A percentile compares a stretch with the other conserved stretches of the same genome.
Conservation (phyloP, 768 basidiomycete genomes). For the Xerocomus brunneocitrinus region DNA sequence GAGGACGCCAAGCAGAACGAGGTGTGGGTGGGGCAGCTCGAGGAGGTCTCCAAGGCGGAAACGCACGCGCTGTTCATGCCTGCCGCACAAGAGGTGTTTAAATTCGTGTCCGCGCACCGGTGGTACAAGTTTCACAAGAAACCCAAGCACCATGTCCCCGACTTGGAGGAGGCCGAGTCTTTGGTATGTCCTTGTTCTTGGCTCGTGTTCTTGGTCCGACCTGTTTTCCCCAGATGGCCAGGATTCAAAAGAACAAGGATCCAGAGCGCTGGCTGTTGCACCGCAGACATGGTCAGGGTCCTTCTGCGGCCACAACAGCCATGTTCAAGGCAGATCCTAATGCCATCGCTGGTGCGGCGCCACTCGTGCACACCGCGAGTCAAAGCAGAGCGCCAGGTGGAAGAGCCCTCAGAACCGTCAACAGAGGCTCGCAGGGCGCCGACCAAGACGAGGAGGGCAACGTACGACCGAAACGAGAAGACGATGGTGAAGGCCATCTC, state of each 20-base stretch:
- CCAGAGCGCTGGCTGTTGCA: constrained; percentile 67
- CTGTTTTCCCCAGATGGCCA: constrained; percentile 22
- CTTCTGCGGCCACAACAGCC: constrained; percentile 59
- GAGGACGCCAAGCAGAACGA: constrained; percentile 72
- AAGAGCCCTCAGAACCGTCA: constrained; percentile 59
- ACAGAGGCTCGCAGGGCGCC: constrained; percentile 55
- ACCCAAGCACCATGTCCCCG: constrained; percentile 66
- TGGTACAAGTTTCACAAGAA: constrained; percentile 95
- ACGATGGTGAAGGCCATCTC: constrained; percentile 72
- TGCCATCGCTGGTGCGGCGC: constrained; percentile 36
- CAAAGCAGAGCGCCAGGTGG: constrained; percentile 70
- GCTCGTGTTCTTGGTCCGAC: constrained; percentile 18
- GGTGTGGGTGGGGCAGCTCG: constrained; percentile 78
- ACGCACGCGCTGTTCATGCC: constrained; percentile 85
- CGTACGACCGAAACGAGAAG: constrained; percentile 51
- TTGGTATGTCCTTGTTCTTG: constrained; percentile 40
- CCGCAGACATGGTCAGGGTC: constrained; percentile 52
- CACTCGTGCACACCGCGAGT: constrained; percentile 44
- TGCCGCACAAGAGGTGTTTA: constrained; percentile 74
- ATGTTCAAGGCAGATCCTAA: constrained; percentile 67
- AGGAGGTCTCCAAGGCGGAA: constrained; percentile 66
- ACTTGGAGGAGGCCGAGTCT: constrained; percentile 63
- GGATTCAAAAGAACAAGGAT: constrained; percentile 69
- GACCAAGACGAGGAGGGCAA: constrained; percentile 68
- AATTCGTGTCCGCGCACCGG: constrained; percentile 81